A percentile compares a stretch with the other conserved stretches of the same genome.
These are phyloP conservation scores for Mollisia scopiformis DNA, from an alignment of 2,329 filamentous ascomycete genomes.

Conservation along the genomic window DNA sequence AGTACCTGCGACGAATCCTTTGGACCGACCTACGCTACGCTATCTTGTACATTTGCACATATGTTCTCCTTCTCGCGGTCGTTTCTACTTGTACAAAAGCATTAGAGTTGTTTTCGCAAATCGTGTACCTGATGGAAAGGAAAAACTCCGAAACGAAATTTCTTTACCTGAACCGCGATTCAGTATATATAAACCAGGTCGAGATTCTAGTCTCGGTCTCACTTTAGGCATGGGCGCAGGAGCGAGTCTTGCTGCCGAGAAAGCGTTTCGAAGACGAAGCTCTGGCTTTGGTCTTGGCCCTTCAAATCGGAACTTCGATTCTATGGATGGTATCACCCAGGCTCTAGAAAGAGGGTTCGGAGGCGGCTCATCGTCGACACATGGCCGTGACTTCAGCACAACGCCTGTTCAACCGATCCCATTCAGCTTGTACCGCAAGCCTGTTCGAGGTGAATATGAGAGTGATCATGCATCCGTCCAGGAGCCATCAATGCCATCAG, in stretches of 20 bases:
- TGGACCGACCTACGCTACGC: conserved; percentile 73
- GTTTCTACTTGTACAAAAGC: conserved; percentile 89
- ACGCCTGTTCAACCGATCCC: conserved; percentile 54
- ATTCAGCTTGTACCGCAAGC: conserved; percentile 43
- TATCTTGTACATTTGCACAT: conserved; percentile 95
- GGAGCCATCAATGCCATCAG: conserved; percentile 39
- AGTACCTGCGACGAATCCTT: conserved; percentile 41
- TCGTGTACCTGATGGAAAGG: conserved; percentile 91
- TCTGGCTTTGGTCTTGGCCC: conserved; percentile 47
- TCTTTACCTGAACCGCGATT: conserved; percentile 88
- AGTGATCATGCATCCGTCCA: conserved; percentile 23
- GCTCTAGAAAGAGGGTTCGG: conserved; percentile 28
- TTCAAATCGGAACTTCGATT: conserved; percentile 30
- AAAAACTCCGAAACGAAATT: conserved; percentile 87
- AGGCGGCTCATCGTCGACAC: conserved; percentile 23
- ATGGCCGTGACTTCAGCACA: conserved; percentile 26
- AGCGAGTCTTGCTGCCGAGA: conserved; percentile 59
- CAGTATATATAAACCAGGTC: conserved; percentile 71
- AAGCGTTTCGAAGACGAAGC: conserved; percentile 60
- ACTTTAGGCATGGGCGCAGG: conserved; percentile 43
- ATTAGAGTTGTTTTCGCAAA: conserved; percentile 97
- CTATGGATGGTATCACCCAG: conserved; percentile 32
- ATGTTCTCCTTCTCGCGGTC: conserved; percentile 80
- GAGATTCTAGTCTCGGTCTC: conserved; percentile 30
- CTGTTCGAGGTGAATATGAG: conserved; percentile 16